phyloP scores from a whole-genome alignment of 2,329 filamentous ascomycete species.

The Penicillium sp. region DNA sequence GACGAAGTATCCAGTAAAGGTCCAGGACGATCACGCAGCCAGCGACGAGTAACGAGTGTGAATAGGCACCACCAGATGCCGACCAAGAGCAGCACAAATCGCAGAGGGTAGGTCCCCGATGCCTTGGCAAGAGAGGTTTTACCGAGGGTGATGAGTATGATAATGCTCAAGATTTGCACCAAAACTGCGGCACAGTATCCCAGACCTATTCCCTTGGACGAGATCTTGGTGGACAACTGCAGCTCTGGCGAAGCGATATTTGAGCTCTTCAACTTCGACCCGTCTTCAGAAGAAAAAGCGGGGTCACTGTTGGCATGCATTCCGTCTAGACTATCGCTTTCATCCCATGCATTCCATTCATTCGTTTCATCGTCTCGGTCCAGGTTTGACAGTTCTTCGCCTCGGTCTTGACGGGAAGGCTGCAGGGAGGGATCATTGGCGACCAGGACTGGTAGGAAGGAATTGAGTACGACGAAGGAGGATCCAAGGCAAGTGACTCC shows the following conservation, averaged over 20 bases:
- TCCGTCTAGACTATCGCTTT: constrained; percentile 29
- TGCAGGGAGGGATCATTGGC: constrained; percentile 69
- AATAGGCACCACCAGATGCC: constrained; percentile 89
- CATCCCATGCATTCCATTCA: constrained; percentile 26
- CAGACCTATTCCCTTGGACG: constrained; percentile 83
- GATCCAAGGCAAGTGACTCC: constrained; percentile 89
- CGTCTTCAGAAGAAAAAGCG: constrained; percentile 9
- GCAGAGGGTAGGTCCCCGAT: constrained; percentile 76
- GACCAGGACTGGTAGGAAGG: constrained; percentile 84
- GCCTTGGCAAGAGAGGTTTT: constrained; percentile 53
- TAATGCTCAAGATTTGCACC: constrained; percentile 76
- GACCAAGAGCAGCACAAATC: constrained; percentile 78
- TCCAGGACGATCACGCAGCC: constrained; percentile 80
- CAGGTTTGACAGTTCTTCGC: constrained; percentile 32
- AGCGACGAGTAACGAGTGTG: constrained; percentile 78
- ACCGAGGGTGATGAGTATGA: constrained; percentile 64
- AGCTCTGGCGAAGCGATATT: constrained; percentile 63
- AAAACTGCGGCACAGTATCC: constrained; percentile 84
- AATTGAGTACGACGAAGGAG: constrained; percentile 89
- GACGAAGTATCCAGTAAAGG: constrained; percentile 59
- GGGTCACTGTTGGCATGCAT: constrained; percentile 5
- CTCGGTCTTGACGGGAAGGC: constrained; percentile 27
- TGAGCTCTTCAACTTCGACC: constrained; percentile 8
- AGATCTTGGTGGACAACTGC: constrained; percentile 81
- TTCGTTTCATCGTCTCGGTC: constrained; percentile 21